Evolutionary conservation across 371 early-diverging fungal genomes (phyloP), one percentile per base, ranked within the genome.

Genomic region (Lichtheimia corymbifera): DNA sequence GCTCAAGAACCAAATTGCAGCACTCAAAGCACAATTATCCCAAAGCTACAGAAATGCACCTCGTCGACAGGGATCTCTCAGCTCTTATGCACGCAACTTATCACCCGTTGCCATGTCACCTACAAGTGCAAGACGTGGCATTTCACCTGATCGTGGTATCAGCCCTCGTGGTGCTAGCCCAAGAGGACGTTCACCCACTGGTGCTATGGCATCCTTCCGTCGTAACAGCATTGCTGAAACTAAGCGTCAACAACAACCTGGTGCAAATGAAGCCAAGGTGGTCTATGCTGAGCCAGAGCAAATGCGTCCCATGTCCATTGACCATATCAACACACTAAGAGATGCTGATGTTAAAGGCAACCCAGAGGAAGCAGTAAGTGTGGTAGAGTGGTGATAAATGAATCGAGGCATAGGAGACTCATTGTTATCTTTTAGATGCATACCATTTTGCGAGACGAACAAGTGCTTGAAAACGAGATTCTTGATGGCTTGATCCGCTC

Each of bases 401-500:
- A 58, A 58, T 61, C 15, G 59, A 49, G 61, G 65, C 49, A 53
- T 25, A 63, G 62, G 22, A 22, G 22, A 14, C 15, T 42, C 18
- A 50, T 49, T 12, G 53, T 22, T 28, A 65, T 65, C 24, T 67
- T 67, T 20, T 50, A 78, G 55, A 79, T 83, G 24, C 79, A 78
- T 64, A 65, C 71, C 22, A 73, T 85, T 61, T 72, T 85, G 12
- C 80, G 79, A 44, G 79, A 79, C 68, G 93, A 93, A 59, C 86
- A 86, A 50, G 73, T 80, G 0, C 80, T 97, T 20, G 91, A 93
- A 57, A 85, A 92, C 28, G 97, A 97, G 75, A 83, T 98, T 22
- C 77, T 96, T 58, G 90, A 91, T 49, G 92, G 93, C 28, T 79
- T 98, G 25, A 88, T 98, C 50, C 89, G 88, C 64, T 88, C 88